Conservation (phyloP, 1,284 basidiomycete genomes). For the Schizopora paradoxa region DNA sequence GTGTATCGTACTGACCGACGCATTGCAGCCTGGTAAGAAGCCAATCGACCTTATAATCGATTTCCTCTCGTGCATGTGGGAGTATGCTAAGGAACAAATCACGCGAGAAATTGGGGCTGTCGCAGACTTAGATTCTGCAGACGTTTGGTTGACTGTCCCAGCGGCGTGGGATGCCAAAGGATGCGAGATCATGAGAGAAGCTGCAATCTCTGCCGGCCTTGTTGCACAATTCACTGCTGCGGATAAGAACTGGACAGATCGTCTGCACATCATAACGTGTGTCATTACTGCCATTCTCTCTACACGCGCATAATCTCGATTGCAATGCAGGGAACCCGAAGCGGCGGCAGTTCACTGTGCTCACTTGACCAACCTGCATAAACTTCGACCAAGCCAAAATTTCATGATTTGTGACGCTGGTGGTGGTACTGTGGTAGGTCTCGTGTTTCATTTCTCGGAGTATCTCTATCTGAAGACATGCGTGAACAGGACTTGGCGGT, state of each 20-base stretch:
- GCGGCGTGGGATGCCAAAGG: conserved; percentile 82
- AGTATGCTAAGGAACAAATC: conserved; percentile 78
- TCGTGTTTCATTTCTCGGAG: conserved; percentile 23
- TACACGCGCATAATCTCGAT: conserved; percentile 12
- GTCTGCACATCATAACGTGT: conserved; percentile 72
- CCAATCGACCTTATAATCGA: conserved; percentile 74
- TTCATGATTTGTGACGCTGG: conserved; percentile 81
- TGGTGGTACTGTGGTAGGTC: conserved; percentile 66
- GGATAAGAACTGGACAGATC: conserved; percentile 71
- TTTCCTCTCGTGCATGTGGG: conserved; percentile 75
- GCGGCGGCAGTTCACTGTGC: conserved; percentile 83
- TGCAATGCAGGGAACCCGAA: conserved; percentile 58
- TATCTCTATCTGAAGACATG: conserved; percentile 9
- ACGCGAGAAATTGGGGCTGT: conserved; percentile 77
- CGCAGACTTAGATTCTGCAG: conserved; percentile 77
- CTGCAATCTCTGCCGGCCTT: conserved; percentile 71
- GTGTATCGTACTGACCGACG: conserved; percentile 10
- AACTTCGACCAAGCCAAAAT: conserved; percentile 68
- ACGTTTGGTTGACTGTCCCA: conserved; percentile 77
- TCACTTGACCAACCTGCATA: conserved; percentile 69
- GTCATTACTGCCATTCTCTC: conserved; percentile 19
- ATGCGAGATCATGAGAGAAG: conserved; percentile 75
- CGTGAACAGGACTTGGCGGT: conserved; percentile 53
- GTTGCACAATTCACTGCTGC: conserved; percentile 66
- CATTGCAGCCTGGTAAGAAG: conserved; percentile 58